These are phyloP conservation scores for Plectosphaerella cucumerina DNA, from an alignment of 2,329 filamentous ascomycete genomes.

Conservation along the genomic window DNA sequence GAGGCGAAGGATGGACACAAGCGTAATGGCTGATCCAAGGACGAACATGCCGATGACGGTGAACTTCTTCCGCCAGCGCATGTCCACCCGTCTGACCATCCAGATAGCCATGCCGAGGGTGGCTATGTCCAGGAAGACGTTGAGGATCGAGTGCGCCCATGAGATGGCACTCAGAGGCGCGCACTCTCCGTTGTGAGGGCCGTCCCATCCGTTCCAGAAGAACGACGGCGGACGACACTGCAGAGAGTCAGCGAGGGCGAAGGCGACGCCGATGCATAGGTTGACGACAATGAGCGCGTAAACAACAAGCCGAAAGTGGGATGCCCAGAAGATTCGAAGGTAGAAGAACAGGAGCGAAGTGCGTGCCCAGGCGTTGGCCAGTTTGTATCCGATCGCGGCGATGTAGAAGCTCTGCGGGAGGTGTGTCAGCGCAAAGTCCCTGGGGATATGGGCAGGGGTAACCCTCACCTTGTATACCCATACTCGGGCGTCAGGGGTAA, in stretches of 20 bases:
- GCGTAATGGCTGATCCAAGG: conserved; percentile 10
- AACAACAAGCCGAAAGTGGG: background rate
- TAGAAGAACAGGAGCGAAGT: background rate
- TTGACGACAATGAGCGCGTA: conserved; percentile 30
- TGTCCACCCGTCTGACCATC: background rate
- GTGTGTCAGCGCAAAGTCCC: background rate
- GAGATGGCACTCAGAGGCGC: background rate
- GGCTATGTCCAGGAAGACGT: background rate
- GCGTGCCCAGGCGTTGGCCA: background rate
- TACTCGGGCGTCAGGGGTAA: background rate
- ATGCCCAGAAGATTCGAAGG: background rate
- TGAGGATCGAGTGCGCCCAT: background rate
- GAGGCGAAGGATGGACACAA: conserved; percentile 17
- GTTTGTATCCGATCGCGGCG: background rate
- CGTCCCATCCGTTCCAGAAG: background rate
- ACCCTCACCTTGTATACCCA: background rate
- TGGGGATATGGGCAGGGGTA: background rate
- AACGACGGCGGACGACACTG: background rate
- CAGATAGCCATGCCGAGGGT: background rate
- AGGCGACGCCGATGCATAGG: conserved; percentile 32
- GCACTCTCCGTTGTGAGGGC: background rate
- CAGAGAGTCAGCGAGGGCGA: conserved; percentile 17
- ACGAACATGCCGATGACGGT: background rate
- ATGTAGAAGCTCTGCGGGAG: background rate
- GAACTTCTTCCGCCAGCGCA: background rate